These are phyloP conservation scores for Tricholomella constricta DNA, from an alignment of 768 basidiomycete genomes.

Conservation along the genomic window DNA sequence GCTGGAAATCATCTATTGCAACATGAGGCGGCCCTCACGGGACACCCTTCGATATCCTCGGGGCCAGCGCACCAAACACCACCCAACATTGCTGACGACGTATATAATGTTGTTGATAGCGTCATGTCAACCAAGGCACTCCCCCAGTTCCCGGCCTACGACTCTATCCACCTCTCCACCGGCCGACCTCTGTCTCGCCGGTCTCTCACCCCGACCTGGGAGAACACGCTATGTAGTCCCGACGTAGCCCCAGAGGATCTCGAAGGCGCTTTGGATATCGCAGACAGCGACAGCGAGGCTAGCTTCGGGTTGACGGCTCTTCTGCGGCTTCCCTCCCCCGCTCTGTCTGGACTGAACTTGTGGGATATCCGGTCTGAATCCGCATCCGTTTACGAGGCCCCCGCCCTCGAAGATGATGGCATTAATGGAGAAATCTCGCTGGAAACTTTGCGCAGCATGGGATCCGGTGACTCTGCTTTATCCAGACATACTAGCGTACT, in stretches of 20 bases:
- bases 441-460: neutral
- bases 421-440: neutral
- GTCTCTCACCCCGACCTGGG: neutral
- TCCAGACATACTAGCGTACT: neutral
- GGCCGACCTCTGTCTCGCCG: no score
- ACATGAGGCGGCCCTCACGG: neutral
- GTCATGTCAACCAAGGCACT: neutral
- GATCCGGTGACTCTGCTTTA: neutral
- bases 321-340: neutral
- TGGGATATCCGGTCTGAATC: neutral
- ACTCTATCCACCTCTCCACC: neutral
- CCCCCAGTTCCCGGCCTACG: neutral
- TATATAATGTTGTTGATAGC: neutral
- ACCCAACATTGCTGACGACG: neutral
- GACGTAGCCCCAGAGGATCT: neutral
- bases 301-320: neutral
- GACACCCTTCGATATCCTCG: neutral
- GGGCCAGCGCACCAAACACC: constrained; percentile 1
- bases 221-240: no score
- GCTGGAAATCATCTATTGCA: neutral
- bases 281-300: neutral
- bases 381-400: neutral
- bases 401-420: neutral
- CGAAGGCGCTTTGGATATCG: neutral
- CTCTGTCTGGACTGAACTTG: neutral